phyloP scores from a whole-genome alignment of 331 rosid species.

The Erythrophleum ivorense region DNA sequence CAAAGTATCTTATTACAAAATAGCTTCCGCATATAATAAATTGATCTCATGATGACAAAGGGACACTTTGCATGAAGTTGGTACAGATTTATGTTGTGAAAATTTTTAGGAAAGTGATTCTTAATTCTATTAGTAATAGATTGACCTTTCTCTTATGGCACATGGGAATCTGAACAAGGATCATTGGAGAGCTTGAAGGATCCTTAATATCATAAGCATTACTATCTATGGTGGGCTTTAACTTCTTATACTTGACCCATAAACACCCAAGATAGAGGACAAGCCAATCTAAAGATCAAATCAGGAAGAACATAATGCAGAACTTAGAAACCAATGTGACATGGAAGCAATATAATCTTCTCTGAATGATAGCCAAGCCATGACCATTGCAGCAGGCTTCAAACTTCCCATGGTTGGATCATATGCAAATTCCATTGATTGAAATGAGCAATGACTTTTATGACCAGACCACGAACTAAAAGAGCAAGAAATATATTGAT shows the following conservation, averaged over 20 bases:
- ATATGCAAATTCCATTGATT: conserved; percentile 71
- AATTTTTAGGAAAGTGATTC: too few species aligned
- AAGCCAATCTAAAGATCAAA: conserved; percentile 86
- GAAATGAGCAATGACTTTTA: conserved; percentile 81
- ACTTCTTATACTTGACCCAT: conserved; percentile 65
- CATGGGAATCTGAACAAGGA: conserved; percentile 96
- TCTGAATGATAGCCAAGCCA: too few species aligned
- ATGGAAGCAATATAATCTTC: not conserved
- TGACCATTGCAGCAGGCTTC: too few species aligned
- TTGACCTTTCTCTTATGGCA: conserved; percentile 74
- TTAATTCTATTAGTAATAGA: too few species aligned
- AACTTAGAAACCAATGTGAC: conserved; percentile 64
- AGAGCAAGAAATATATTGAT: conserved; percentile 63
- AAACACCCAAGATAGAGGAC: conserved; percentile 88
- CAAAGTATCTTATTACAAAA: too few species aligned
- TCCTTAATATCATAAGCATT: conserved; percentile 62
- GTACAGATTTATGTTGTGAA: not conserved
- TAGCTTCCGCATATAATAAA: too few species aligned
- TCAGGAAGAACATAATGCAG: conserved; percentile 80
- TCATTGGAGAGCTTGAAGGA: conserved; percentile 73
- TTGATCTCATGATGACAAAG: too few species aligned
- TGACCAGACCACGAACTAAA: conserved; percentile 59
- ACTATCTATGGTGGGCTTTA: too few species aligned
- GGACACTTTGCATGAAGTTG: too few species aligned
- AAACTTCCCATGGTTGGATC: too few species aligned